Evolutionary conservation across 164 flowering plant species (phyloP).

Genomic region (Dillenia turbinata): DNA sequence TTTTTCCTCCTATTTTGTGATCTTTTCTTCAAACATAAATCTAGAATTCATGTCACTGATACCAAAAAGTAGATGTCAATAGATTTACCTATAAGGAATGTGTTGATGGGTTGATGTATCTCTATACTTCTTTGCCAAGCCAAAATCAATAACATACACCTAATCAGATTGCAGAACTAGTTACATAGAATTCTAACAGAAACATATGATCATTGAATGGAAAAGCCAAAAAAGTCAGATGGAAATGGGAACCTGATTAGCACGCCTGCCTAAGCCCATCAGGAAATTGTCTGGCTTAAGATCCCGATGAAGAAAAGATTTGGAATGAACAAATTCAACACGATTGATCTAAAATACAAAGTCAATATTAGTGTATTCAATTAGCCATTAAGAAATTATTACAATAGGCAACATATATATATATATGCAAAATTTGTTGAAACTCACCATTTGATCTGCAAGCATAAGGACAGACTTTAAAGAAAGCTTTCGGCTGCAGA

Average conservation of each 20-base stretch:
- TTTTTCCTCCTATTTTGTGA: too few species aligned
- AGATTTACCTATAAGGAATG: constrained; percentile 75
- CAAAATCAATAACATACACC: constrained; percentile 63
- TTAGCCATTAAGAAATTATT: too few species aligned
- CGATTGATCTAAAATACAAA: constrained; percentile 59
- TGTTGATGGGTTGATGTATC: constrained; percentile 61
- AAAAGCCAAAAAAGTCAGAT: not conserved
- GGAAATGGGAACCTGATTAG: constrained; percentile 58
- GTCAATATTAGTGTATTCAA: too few species aligned
- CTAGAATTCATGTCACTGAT: too few species aligned
- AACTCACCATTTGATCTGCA: constrained; percentile 85
- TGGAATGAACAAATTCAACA: constrained; percentile 76
- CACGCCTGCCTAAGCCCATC: constrained; percentile 92
- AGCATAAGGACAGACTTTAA: constrained; percentile 91
- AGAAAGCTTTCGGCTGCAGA: constrained; percentile 82
- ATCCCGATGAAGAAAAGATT: constrained; percentile 80
- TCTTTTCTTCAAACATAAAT: too few species aligned
- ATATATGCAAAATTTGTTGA: not conserved
- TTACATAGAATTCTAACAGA: not conserved
- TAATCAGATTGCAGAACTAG: constrained; percentile 7
- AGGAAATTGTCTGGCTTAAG: constrained; percentile 89
- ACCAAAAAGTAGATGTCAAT: too few species aligned
- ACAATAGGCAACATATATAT: too few species aligned
- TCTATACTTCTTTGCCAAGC: constrained; percentile 62
- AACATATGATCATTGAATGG: not conserved